These are phyloP conservation scores for Acanthamoeba royreba DNA, from an alignment of 208 protist genomes.

Conservation along the genomic window DNA sequence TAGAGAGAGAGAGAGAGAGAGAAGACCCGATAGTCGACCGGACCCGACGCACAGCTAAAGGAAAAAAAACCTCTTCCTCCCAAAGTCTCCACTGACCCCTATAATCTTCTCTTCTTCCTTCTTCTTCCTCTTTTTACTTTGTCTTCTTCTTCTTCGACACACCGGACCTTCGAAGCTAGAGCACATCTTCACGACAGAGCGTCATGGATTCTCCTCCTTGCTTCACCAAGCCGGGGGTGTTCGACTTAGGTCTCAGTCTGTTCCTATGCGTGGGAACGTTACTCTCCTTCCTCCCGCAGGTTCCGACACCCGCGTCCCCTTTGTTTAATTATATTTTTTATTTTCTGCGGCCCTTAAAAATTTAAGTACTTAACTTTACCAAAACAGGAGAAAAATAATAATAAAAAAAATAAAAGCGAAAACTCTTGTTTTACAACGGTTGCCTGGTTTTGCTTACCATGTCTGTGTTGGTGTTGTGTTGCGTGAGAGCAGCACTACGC, in stretches of 20 bases:
- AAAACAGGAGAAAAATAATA: neutral
- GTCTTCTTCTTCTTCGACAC: too few species aligned
- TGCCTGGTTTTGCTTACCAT: too few species aligned
- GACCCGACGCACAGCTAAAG: too few species aligned
- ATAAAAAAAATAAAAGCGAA: neutral
- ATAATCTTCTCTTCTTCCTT: too few species aligned
- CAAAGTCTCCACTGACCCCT: too few species aligned
- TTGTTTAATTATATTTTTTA: neutral
- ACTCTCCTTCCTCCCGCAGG: slow-evolving; percentile 21
- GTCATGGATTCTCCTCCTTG: neutral
- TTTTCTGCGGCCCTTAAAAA: neutral
- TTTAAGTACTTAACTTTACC: neutral
- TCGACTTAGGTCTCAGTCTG: neutral
- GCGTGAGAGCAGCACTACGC: neutral
- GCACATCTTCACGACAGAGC: neutral
- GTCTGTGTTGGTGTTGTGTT: too few species aligned
- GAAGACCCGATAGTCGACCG: too few species aligned
- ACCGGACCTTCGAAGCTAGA: too few species aligned
- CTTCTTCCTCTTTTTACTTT: too few species aligned
- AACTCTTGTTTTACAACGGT: neutral
- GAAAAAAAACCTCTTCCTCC: too few species aligned
- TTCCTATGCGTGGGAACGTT: neutral
- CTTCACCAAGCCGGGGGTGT: neutral
- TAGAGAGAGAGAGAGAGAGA: too few species aligned
- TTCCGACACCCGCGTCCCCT: neutral